These are phyloP conservation scores for Magnusiomyces suaveolens DNA, from an alignment of 1,139 yeast species.

Conservation along the genomic window DNA sequence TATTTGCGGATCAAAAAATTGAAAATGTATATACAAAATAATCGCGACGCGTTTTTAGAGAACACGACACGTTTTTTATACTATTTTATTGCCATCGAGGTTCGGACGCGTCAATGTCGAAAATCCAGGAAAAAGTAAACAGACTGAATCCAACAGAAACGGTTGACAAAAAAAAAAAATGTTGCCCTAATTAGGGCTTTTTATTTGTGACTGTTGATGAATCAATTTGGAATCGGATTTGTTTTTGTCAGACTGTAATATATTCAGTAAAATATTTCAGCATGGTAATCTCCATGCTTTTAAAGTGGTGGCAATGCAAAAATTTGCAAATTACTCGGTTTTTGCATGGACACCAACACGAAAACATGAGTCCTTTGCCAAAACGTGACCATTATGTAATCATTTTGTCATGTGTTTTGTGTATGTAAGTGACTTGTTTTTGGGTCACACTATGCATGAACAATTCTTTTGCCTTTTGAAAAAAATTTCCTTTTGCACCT, in stretches of 20 bases:
- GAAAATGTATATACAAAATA: too few species aligned
- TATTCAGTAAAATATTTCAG: not conserved
- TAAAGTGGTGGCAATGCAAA: not conserved
- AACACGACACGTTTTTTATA: too few species aligned
- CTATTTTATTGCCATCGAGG: too few species aligned
- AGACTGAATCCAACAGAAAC: not conserved
- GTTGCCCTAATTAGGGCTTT: not conserved
- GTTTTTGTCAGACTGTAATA: not conserved
- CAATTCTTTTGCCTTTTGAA: not conserved
- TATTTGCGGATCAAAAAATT: too few species aligned
- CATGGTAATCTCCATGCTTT: not conserved
- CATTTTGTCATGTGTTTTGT: not conserved
- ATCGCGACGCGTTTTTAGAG: too few species aligned
- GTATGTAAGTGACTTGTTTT: not conserved
- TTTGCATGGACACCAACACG: not conserved
- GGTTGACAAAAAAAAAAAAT: too few species aligned
- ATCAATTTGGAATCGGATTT: not conserved
- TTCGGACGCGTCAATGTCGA: too few species aligned
- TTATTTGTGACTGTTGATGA: not conserved
- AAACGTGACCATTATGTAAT: not conserved
- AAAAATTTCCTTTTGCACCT: constrained; percentile 2
- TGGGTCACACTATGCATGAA: not conserved
- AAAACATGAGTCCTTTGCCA: not conserved
- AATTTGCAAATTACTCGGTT: not conserved
- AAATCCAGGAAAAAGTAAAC: not conserved